phyloP scores from a whole-genome alignment of 148 eudicot species.

The Camellia japonica region DNA sequence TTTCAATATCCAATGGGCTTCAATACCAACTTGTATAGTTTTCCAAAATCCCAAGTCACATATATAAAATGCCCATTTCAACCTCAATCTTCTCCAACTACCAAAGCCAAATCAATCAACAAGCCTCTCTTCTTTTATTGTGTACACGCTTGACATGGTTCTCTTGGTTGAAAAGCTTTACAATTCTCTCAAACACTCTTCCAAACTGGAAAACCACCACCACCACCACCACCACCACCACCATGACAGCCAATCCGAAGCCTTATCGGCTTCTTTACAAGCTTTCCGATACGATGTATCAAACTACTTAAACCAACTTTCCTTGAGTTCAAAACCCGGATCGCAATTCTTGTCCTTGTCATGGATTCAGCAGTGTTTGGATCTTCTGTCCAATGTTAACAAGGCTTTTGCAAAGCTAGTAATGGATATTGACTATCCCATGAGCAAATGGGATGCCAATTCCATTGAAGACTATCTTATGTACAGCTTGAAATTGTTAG shows the following conservation, averaged over 20 bases:
- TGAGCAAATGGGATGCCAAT: slow-evolving; percentile 48
- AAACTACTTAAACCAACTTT: slow-evolving; percentile 20
- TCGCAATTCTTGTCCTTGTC: slow-evolving; percentile 33
- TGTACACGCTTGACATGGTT: slow-evolving; percentile 31
- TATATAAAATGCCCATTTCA: neutral
- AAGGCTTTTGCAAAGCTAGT: slow-evolving; percentile 55
- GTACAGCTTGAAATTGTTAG: slow-evolving; percentile 47
- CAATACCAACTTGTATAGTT: neutral
- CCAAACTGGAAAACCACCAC: slow-evolving; percentile 38
- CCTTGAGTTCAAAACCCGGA: slow-evolving; percentile 24
- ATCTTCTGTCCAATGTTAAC: slow-evolving; percentile 33
- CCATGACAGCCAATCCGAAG: slow-evolving; percentile 9
- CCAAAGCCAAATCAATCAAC: neutral
- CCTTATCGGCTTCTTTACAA: slow-evolving; percentile 29
- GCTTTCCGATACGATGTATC: slow-evolving; percentile 40
- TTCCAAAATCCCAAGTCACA: neutral
- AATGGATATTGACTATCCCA: slow-evolving; percentile 52
- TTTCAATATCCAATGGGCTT: neutral
- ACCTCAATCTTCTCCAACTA: neutral
- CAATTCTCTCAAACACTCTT: slow-evolving; percentile 19
- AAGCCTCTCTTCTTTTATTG: neutral
- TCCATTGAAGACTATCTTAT: slow-evolving; percentile 44
- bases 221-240: neutral
- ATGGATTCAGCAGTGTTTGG: slow-evolving; percentile 36
- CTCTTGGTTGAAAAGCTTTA: slow-evolving; percentile 34